These are phyloP conservation scores for Inosperma sp. DNA, from an alignment of 768 basidiomycete genomes.

Conservation along the genomic window DNA sequence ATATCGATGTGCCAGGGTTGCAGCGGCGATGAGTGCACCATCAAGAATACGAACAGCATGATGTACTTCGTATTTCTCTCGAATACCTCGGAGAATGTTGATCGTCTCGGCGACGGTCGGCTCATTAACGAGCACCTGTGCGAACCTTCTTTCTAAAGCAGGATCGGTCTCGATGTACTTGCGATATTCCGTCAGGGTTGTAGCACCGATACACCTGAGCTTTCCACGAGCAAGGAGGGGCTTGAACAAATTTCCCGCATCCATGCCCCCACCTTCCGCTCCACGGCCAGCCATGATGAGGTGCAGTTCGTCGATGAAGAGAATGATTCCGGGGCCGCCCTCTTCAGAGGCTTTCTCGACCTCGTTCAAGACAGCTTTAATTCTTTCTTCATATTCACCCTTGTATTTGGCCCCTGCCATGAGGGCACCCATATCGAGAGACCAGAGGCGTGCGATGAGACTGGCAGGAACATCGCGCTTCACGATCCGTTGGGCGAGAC, in stretches of 20 bases:
- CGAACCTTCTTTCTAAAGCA: constrained; percentile 87
- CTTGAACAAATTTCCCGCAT: constrained; percentile 89
- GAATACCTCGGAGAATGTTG: constrained; percentile 88
- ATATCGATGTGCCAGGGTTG: constrained; percentile 90
- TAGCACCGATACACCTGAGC: constrained; percentile 76
- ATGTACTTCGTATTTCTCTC: constrained; percentile 91
- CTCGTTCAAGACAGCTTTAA: constrained; percentile 89
- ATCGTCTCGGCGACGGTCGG: constrained; percentile 87
- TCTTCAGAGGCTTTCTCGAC: constrained; percentile 84
- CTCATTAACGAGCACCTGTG: constrained; percentile 91
- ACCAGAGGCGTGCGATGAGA: constrained; percentile 70
- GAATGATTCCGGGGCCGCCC: constrained; percentile 72
- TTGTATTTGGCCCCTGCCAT: constrained; percentile 94
- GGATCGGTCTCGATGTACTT: constrained; percentile 93
- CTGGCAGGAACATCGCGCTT: constrained; percentile 84
- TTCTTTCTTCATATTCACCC: constrained; percentile 93
- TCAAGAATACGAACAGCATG: constrained; percentile 90
- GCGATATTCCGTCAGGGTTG: constrained; percentile 87
- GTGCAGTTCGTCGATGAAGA: constrained; percentile 94
- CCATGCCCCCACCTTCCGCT: constrained; percentile 84
- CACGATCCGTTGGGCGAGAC: constrained; percentile 91
- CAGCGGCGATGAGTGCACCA: constrained; percentile 82
- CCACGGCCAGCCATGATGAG: constrained; percentile 91
- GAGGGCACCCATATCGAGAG: constrained; percentile 92
- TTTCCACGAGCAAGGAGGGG: constrained; percentile 87